Conservation (phyloP, 2,329 filamentous ascomycete species). For the Diaporthe capsici region DNA sequence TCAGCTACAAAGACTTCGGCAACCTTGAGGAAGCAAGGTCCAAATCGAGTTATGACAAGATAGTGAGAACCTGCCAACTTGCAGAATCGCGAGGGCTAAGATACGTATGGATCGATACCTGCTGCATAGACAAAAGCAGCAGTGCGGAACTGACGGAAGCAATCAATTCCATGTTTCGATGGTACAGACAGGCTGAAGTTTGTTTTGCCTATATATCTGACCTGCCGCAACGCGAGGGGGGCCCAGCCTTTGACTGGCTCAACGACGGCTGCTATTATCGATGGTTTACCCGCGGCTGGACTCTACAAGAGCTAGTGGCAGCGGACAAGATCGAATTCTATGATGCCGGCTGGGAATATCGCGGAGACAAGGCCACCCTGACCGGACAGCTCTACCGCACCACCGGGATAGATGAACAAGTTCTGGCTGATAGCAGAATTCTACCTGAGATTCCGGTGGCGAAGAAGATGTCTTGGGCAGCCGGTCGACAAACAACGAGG, state of each 20-base stretch:
- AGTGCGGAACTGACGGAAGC: constrained; percentile 38
- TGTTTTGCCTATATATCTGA: constrained; percentile 40
- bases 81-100: constrained; percentile 7
- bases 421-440: constrained; percentile 19
- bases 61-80: constrained; percentile 3
- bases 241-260: not conserved
- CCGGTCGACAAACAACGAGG: constrained; percentile 43
- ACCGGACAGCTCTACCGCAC: constrained; percentile 14
- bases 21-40: not conserved
- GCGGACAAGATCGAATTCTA: constrained; percentile 37
- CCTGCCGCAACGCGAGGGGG: constrained; percentile 18
- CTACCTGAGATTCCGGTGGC: constrained; percentile 41
- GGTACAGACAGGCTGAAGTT: constrained; percentile 32
- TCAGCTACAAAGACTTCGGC: constrained; percentile 44
- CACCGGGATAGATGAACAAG: constrained; percentile 36
- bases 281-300: constrained; percentile 40
- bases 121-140: constrained; percentile 36
- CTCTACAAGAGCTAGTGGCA: constrained; percentile 39
- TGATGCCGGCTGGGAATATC: constrained; percentile 36
- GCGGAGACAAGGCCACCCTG: constrained; percentile 31
- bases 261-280: not conserved
- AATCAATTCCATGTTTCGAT: constrained; percentile 38
- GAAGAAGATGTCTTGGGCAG: constrained; percentile 48
- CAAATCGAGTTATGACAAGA: constrained; percentile 16
- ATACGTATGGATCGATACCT: constrained; percentile 30